Conservation (phyloP, 306 rosid genomes). For the Calophaca sinica region DNA sequence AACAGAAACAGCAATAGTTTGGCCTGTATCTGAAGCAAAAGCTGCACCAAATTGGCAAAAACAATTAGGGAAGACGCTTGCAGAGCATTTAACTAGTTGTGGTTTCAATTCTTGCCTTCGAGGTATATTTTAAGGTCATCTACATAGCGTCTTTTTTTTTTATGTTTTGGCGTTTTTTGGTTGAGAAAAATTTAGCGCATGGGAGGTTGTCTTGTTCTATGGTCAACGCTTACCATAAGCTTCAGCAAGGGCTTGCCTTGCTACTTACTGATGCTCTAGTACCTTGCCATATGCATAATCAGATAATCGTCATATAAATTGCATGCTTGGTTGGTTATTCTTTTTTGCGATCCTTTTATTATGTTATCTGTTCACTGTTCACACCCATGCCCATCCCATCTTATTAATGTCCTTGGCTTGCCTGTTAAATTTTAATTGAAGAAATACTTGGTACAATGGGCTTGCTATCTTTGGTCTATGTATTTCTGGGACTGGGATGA, state of each 20-base stretch:
- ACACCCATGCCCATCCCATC: slow-evolving; percentile 14
- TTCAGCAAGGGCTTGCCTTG: slow-evolving; percentile 17
- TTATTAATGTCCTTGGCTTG: slow-evolving; percentile 17
- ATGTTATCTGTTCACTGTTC: background rate
- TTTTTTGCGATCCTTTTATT: slow-evolving; percentile 35
- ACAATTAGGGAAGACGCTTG: slow-evolving; percentile 90
- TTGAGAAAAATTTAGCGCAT: background rate
- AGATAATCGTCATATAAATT: slow-evolving; percentile 32
- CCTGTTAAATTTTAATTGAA: background rate
- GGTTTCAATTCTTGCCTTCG: slow-evolving; percentile 89
- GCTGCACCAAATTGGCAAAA: slow-evolving; percentile 73
- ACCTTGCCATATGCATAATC: slow-evolving; percentile 8
- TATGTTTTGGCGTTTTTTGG: background rate
- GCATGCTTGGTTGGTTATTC: slow-evolving; percentile 29
- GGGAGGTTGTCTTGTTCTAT: background rate
- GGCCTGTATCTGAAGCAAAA: slow-evolving; percentile 94
- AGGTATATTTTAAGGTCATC: slow-evolving; percentile 57
- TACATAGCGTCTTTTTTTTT: background rate
- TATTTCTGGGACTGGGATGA: background rate
- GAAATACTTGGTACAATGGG: background rate
- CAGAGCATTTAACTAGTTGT: slow-evolving; percentile 82
- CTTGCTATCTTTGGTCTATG: slow-evolving; percentile 25
- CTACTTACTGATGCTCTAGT: slow-evolving; percentile 11
- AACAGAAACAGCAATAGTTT: slow-evolving; percentile 92
- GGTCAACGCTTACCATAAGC: slow-evolving; percentile 7